Evolutionary conservation across 2,329 filamentous ascomycete genomes (phyloP), one percentile per base, ranked within the genome.

Genomic region (Stagonosporopsis rhizophila): DNA sequence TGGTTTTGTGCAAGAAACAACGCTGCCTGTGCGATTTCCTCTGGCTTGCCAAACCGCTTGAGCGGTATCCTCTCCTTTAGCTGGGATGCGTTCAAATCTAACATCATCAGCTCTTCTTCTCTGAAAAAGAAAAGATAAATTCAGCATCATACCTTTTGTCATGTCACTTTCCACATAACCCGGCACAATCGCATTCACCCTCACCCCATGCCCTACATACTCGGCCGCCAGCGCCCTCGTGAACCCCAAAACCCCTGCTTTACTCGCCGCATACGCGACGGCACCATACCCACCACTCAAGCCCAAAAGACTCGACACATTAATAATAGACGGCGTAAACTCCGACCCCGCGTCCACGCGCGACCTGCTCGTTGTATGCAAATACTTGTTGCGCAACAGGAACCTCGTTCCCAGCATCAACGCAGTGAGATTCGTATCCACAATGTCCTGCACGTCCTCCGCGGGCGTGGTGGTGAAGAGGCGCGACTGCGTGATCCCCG

Each of bases 141-240:
- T 1, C n/a, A 17, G 19, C 22, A 4, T 22, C 32, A 38, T 22
- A 93, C 90, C 80, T 72, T 83, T 77, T 64, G 89, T 91, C 91
- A 96, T 96, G 44, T 86, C 83, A 41, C 91, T 94, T 53, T 89
- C 81, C 64, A 96, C 88, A 79, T 94, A 96, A 6, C 92, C 92
- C 1, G 92, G 92, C 38, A 94, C 79, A 61, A 96, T 85, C 25
- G 88, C 88, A 77, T 96, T 96, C 42, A 91, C 89, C 27, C 92
- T 83, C 55, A 96, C 83, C 44, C 83, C 83, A 44, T 81, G 79
- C 58, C 80, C 77, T 47, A 84, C 84, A 65, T 88, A 75, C 76
- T 92, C 87, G 45, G 78, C 81, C 38, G 87, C 87, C 3, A 91
- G 78, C 52, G 87, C 85, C 55, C 87, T 83, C 20, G 88, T 92